A percentile compares a stretch with the other conserved stretches of the same genome.
Conservation (phyloP, 148 eudicot species). For the Fagopyrum homotropicum region DNA sequence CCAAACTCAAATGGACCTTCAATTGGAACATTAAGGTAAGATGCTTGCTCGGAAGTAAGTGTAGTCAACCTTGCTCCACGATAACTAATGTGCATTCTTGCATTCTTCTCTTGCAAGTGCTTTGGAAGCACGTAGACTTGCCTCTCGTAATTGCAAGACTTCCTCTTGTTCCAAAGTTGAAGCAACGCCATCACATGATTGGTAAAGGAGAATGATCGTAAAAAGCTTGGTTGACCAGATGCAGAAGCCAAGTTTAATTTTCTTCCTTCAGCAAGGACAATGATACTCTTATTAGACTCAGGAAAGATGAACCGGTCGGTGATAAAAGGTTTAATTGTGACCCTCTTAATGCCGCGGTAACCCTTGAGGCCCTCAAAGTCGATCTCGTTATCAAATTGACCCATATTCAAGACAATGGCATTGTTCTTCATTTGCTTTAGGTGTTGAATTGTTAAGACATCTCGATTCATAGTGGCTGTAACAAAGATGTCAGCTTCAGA, state of each 20-base stretch:
- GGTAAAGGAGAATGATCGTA: constrained; percentile 94
- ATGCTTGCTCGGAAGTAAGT: constrained; percentile 75
- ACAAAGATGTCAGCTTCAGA: constrained; percentile 76
- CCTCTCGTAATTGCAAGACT: constrained; percentile 69
- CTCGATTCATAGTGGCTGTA: constrained; percentile 92
- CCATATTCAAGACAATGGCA: constrained; percentile 92
- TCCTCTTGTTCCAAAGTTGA: constrained; percentile 86
- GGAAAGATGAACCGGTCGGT: constrained; percentile 85
- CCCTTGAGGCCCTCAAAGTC: constrained; percentile 84
- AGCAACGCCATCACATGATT: constrained; percentile 97
- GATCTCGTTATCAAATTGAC: constrained; percentile 93
- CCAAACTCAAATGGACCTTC: constrained; percentile 88
- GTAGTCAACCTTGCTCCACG: constrained; percentile 81
- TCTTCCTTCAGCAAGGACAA: constrained; percentile 84
- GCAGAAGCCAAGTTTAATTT: constrained; percentile 96
- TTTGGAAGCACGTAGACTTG: constrained; percentile 88
- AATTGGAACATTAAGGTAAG: constrained; percentile 68
- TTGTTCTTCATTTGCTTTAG: constrained; percentile 97
- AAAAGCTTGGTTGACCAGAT: constrained; percentile 92
- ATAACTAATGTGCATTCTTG: constrained; percentile 77
- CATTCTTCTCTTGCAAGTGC: constrained; percentile 95
- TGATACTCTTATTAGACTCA: constrained; percentile 58
- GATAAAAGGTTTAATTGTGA: constrained; percentile 78
- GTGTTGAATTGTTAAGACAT: constrained; percentile 83
- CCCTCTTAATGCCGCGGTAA: constrained; percentile 69